Conservation (phyloP, 257 asterid species). For the Salvia rosmarinus region DNA sequence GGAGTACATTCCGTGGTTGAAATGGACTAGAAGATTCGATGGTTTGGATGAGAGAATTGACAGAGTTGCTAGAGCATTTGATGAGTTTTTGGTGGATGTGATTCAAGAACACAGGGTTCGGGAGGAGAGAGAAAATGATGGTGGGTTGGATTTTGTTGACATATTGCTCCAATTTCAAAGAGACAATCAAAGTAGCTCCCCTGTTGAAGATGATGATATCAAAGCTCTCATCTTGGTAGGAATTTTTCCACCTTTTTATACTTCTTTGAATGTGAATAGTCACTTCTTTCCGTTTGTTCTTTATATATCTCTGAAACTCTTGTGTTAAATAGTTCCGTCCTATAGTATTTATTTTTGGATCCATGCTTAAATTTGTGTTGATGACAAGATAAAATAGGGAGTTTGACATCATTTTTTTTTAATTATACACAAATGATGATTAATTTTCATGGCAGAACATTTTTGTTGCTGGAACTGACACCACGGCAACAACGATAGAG, state of each 20-base stretch:
- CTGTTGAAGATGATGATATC: conserved; percentile 30
- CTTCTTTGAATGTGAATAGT: neutral
- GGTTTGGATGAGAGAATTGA: conserved; percentile 42
- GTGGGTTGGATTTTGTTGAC: conserved; percentile 41
- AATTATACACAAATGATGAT: too few relatives aligned
- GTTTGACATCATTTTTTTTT: too few relatives aligned
- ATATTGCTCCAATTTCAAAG: conserved; percentile 46
- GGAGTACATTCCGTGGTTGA: neutral
- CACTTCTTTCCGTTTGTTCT: too few relatives aligned
- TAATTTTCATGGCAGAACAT: conserved; percentile 38
- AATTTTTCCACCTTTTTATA: too few relatives aligned
- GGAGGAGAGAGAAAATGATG: conserved; percentile 3
- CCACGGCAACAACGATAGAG: too few relatives aligned
- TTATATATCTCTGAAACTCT: too few relatives aligned
- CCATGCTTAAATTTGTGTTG: too few relatives aligned
- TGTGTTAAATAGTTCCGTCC: too few relatives aligned
- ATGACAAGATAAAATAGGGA: too few relatives aligned
- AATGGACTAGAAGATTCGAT: neutral
- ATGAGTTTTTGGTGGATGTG: conserved; percentile 43
- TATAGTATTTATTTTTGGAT: too few relatives aligned
- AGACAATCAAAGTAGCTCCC: conserved; percentile 12
- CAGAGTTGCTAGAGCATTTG: conserved; percentile 35
- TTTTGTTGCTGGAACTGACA: too few relatives aligned
- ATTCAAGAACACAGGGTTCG: conserved; percentile 38
- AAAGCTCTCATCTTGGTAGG: conserved; percentile 49